Base-by-base conservation (phyloP, 768 basidiomycete species). In the Pholiota microspora region DNA sequence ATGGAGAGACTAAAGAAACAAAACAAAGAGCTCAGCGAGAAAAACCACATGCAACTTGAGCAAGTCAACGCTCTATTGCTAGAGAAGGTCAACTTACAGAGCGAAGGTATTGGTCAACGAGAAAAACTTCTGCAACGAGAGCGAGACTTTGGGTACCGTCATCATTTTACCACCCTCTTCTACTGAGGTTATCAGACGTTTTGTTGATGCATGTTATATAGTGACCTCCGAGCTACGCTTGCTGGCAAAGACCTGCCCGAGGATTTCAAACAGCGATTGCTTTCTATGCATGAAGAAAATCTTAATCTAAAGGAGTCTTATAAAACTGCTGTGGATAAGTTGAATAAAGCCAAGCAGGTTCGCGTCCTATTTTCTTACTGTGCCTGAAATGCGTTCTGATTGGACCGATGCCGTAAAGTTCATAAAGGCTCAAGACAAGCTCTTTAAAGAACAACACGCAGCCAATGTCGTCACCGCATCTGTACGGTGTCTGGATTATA, bases 71-170 rank as follows among this genome's bases (percentile, higher is more conserved):
- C 66, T 4, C 77, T 98, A n/a, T 71, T 98, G 0, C 72, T 96
- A 24, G 95, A 98, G 68, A 98, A 98, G 72, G 88, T 97, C 52
- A 89, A 79, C 57, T 72, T 96, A 34, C 96, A 97, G 68, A 87
- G 85, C 62, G 91, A 94, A 45, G 88, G 90, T n/a, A 93, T 98
- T 58, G 85, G 85, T 12, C 89, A 94, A 61, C 77, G 94, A 49
- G 96, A 97, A 66, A 83, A 75, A 66, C 84, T 93, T 82, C 74
- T 98, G 32, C 87, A 89, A 64, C 81, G 92, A 45, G 94, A 96
- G 66, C 83, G 88, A 44, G 89, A 89, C 58, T 86, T 93, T 66
- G 87, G 91, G 89, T 92, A 64, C 59, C 29, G 31, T 42, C 27
- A 27, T 25, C 15, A 49, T 51, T 49, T n/a, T 53, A 38, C 47